phyloP scores from a whole-genome alignment of 768 basidiomycete species.

The Cubamyces lactineus region DNA sequence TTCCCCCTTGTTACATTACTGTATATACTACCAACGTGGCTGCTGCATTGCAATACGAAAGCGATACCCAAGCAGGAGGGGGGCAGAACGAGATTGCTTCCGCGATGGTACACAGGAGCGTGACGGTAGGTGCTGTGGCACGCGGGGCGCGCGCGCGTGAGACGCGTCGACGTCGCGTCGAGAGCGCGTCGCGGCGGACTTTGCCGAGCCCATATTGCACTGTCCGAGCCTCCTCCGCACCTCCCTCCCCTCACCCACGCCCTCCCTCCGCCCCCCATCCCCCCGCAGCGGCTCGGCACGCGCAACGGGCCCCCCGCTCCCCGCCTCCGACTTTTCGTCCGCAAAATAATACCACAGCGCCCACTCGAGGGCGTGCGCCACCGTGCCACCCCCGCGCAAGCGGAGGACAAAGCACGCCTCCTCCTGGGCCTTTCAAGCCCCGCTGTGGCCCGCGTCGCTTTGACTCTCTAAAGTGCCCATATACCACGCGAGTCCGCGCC shows the following conservation, averaged over 20 bases:
- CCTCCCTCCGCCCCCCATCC: slow-evolving; percentile 1
- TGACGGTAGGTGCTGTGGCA: neutral
- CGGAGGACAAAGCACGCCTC: slow-evolving; percentile 12
- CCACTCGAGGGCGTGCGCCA: neutral
- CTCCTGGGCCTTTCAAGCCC: slow-evolving; percentile 1
- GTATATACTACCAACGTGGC: slow-evolving; percentile 1
- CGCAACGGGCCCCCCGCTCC: neutral
- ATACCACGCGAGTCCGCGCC: slow-evolving; percentile 3
- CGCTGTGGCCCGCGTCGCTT: slow-evolving; percentile 1
- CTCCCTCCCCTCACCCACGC: neutral
- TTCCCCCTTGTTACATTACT: neutral
- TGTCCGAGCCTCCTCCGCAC: slow-evolving; percentile 10
- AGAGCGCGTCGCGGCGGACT: slow-evolving; percentile 19
- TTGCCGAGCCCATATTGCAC: slow-evolving; percentile 13
- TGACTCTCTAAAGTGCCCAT: neutral
- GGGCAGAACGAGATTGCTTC: neutral
- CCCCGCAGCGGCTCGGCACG: slow-evolving; percentile 3
- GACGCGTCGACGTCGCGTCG: slow-evolving; percentile 19
- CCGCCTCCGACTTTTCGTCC: neutral
- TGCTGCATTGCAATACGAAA: neutral
- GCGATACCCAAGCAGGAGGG: neutral
- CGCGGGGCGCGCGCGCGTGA: slow-evolving; percentile 1
- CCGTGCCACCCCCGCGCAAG: slow-evolving; percentile 4
- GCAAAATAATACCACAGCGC: neutral
- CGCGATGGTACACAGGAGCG: neutral